These are phyloP conservation scores for Dendrothele bispora DNA, from an alignment of 768 basidiomycete genomes.

Conservation along the genomic window DNA sequence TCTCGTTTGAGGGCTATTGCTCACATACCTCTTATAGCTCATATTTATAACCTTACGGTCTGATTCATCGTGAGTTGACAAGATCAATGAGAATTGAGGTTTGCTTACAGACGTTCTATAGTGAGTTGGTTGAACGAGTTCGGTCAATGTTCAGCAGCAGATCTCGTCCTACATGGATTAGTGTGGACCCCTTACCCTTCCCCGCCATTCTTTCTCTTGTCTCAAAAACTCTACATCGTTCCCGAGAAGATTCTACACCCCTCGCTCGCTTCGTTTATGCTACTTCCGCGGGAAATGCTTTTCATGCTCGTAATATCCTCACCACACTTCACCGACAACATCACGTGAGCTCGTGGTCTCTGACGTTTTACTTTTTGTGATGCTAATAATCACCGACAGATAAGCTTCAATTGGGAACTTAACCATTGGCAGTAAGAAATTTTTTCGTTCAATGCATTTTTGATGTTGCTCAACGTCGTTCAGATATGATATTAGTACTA, in stretches of 20 bases:
- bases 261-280: conserved; percentile 57
- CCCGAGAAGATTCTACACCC: conserved; percentile 52
- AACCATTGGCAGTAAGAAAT: conserved; percentile 67
- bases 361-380: not conserved
- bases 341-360: conserved; percentile 40
- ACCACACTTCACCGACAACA: conserved; percentile 63
- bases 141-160: conserved; percentile 56
- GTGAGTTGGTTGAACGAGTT: conserved; percentile 50
- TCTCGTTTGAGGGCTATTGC: not conserved
- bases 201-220: conserved; percentile 59
- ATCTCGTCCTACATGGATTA: conserved; percentile 66
- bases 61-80: conserved; percentile 46
- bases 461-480: not conserved
- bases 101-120: conserved; percentile 15
- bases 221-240: conserved; percentile 61
- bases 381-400: conserved; percentile 33
- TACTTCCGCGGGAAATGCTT: conserved; percentile 68
- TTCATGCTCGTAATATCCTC: conserved; percentile 65
- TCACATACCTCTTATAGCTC: conserved; percentile 37
- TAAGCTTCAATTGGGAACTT: conserved; percentile 61
- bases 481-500: conserved; percentile 56
- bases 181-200: conserved; percentile 58
- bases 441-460: not conserved
- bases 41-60: conserved; percentile 65
- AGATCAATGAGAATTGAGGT: not conserved